Evolutionary conservation across 306 rosid genomes (phyloP).

Genomic region (Carpinus viminea): DNA sequence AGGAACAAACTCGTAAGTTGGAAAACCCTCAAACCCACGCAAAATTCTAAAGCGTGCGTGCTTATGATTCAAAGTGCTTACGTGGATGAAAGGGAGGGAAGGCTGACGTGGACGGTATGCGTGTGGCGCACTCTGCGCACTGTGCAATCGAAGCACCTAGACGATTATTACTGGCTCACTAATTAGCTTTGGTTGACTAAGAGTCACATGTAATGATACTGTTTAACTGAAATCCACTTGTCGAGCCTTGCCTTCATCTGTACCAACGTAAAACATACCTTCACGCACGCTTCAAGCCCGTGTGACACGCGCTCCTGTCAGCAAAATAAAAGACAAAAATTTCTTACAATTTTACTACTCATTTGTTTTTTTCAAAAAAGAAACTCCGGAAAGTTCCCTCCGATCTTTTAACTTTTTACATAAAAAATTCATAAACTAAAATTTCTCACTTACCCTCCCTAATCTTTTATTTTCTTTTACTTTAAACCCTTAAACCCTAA

Average conservation of each 20-base stretch:
- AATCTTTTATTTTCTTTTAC: too few species aligned
- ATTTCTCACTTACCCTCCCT: too few species aligned
- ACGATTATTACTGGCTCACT: background rate
- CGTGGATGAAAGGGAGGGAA: background rate
- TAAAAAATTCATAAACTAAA: too few species aligned
- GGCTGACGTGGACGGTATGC: slow-evolving; percentile 5
- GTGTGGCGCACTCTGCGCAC: background rate
- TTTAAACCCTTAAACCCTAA: too few species aligned
- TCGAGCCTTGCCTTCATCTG: fast-evolving
- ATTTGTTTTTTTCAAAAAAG: too few species aligned
- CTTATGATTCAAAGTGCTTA: background rate
- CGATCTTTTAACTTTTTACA: too few species aligned
- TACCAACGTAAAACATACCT: too few species aligned
- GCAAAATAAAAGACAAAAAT: too few species aligned
- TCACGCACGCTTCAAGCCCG: too few species aligned
- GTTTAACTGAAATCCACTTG: background rate
- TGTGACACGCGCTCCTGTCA: too few species aligned
- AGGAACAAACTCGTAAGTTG: background rate
- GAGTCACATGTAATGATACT: background rate
- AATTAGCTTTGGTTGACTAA: background rate
- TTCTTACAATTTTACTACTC: too few species aligned
- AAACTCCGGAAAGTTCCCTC: too few species aligned
- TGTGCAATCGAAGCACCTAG: background rate
- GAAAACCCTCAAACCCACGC: slow-evolving; percentile 22
- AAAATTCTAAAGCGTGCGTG: slow-evolving; percentile 1